Conservation (phyloP, 2,329 filamentous ascomycete genomes). For the Cladosporium cucumerinum region DNA sequence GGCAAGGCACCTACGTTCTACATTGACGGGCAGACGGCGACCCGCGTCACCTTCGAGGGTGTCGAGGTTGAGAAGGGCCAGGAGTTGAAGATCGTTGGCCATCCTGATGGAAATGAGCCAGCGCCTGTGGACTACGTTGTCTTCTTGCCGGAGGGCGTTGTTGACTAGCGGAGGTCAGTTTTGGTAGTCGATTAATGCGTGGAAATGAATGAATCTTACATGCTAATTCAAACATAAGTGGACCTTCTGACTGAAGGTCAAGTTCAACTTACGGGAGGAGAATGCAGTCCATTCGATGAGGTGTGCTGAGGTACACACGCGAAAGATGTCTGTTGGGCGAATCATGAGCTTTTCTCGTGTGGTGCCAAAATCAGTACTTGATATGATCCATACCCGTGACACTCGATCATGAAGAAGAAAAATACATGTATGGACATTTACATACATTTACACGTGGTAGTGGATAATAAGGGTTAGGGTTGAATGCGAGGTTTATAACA, state of each 20-base stretch:
- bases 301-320: too few relatives aligned
- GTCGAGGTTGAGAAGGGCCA: slow-evolving; percentile 53
- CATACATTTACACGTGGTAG: background rate
- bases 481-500: background rate
- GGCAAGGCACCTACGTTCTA: slow-evolving; percentile 56
- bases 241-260: too few relatives aligned
- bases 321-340: too few relatives aligned
- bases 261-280: too few relatives aligned
- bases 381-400: background rate
- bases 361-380: too few relatives aligned
- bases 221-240: background rate
- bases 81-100: slow-evolving; percentile 54
- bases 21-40: slow-evolving; percentile 64
- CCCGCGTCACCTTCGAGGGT: slow-evolving; percentile 56
- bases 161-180: slow-evolving; percentile 20
- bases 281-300: background rate
- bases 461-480: background rate
- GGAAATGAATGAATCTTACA: background rate
- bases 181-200: background rate
- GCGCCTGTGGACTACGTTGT: slow-evolving; percentile 67
- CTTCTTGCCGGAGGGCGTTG: slow-evolving; percentile 55
- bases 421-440: too few relatives aligned
- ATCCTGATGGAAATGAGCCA: slow-evolving; percentile 58
- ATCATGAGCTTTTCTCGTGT: too few relatives aligned
- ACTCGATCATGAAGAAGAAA: background rate